Conservation (phyloP, 805 yeast genomes). For the Candida nonsorbophila region DNA sequence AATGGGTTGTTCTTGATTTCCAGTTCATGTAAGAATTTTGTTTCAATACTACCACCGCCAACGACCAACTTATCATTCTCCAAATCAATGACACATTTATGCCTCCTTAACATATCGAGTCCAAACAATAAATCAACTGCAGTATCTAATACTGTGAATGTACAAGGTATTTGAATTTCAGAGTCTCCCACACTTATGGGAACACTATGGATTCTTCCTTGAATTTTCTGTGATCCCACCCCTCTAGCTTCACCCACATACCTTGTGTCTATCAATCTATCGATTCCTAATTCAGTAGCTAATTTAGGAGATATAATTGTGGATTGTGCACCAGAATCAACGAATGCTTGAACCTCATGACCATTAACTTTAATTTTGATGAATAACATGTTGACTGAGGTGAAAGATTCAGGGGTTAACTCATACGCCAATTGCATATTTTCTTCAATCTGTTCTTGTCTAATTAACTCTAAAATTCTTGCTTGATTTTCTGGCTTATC, state of each 20-base stretch:
- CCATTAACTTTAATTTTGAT: slow-evolving; percentile 77
- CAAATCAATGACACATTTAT: slow-evolving; percentile 78
- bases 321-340: slow-evolving; percentile 93
- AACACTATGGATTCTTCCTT: slow-evolving; percentile 85
- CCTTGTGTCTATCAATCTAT: slow-evolving; percentile 71
- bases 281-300: slow-evolving; percentile 67
- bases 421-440: slow-evolving; percentile 78
- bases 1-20: slow-evolving; percentile 47
- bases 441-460: slow-evolving; percentile 71
- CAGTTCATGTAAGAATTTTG: slow-evolving; percentile 66
- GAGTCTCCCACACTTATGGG: slow-evolving; percentile 71
- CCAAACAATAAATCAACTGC: slow-evolving; percentile 77
- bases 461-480: slow-evolving; percentile 60
- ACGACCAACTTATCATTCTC: slow-evolving; percentile 58
- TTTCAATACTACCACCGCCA: slow-evolving; percentile 69
- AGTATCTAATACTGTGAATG: slow-evolving; percentile 51
- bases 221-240: slow-evolving; percentile 74
- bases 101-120: slow-evolving; percentile 83
- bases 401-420: slow-evolving; percentile 85
- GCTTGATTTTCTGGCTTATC: slow-evolving; percentile 66
- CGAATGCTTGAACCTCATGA: slow-evolving; percentile 80
- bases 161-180: slow-evolving; percentile 32
- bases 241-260: slow-evolving; percentile 84
- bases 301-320: slow-evolving; percentile 77
- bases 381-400: slow-evolving; percentile 77